phyloP scores from a whole-genome alignment of 2,329 filamentous ascomycete species.

The Celoporthe dispersa region DNA sequence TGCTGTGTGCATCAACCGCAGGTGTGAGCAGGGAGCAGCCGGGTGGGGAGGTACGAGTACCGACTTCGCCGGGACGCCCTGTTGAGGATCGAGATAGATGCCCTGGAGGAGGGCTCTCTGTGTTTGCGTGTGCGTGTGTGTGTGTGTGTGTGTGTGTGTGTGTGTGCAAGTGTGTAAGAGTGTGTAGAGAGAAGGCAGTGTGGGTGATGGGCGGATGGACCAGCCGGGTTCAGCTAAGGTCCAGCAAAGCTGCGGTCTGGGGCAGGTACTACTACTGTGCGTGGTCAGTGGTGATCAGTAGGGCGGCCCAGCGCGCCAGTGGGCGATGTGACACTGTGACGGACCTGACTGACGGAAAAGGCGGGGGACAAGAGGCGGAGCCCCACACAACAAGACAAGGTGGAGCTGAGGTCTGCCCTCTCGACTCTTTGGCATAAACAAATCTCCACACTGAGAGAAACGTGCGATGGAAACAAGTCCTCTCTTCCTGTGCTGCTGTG shows the following conservation, averaged over 20 bases:
- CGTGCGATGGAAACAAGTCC: no score
- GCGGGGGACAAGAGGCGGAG: conserved; percentile 8
- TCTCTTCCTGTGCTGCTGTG: background rate
- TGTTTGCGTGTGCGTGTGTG: background rate
- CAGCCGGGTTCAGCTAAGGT: background rate
- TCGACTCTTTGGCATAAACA: no score
- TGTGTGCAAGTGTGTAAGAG: background rate
- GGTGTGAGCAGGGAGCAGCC: background rate
- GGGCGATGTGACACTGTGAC: conserved; percentile 5
- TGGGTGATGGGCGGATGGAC: background rate
- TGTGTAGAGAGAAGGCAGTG: background rate
- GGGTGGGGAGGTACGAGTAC: background rate
- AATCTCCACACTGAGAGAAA: no score
- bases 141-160: background rate
- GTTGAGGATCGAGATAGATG: background rate
- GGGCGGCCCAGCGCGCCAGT: background rate
- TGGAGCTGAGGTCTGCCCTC: background rate
- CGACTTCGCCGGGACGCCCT: background rate
- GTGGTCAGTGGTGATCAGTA: background rate
- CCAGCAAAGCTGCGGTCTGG: background rate
- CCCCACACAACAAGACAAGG: background rate
- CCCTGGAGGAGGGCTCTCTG: background rate
- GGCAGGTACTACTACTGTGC: background rate
- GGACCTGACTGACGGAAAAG: conserved; percentile 1
- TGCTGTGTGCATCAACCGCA: conserved; percentile 5